phyloP scores from a whole-genome alignment of 257 asterid genomes.

The Solanum bulbocastanum region DNA sequence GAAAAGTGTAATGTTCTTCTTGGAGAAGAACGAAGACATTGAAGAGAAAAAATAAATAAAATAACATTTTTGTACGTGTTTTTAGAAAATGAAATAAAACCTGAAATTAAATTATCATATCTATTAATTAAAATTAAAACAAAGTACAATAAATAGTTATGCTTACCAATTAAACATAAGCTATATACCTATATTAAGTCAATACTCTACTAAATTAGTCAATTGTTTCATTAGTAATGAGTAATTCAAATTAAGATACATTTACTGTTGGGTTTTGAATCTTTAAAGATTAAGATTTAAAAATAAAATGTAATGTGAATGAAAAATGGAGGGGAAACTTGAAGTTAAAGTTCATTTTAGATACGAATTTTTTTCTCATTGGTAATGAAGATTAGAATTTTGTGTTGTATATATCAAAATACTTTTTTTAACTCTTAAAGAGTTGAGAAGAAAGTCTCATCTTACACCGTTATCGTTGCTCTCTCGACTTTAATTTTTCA shows the following conservation, averaged over 20 bases:
- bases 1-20: background rate
- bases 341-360: background rate
- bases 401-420: too few species aligned
- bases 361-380: background rate
- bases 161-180: background rate
- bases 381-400: too few species aligned
- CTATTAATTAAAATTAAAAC: background rate
- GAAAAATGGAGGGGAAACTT: background rate
- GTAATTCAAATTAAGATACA: background rate
- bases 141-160: background rate
- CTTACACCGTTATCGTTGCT: rapidly evolving
- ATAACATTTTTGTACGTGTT: background rate
- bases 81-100: background rate
- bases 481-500: too few species aligned
- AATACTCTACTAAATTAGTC: background rate
- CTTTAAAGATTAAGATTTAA: background rate
- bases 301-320: too few species aligned
- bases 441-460: background rate
- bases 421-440: too few species aligned
- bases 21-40: background rate
- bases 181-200: background rate
- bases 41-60: background rate
- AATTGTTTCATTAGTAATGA: background rate
- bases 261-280: background rate
- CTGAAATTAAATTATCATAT: background rate